These are phyloP conservation scores for Acer negundo DNA, from an alignment of 345 rosid species.

Conservation along the genomic window DNA sequence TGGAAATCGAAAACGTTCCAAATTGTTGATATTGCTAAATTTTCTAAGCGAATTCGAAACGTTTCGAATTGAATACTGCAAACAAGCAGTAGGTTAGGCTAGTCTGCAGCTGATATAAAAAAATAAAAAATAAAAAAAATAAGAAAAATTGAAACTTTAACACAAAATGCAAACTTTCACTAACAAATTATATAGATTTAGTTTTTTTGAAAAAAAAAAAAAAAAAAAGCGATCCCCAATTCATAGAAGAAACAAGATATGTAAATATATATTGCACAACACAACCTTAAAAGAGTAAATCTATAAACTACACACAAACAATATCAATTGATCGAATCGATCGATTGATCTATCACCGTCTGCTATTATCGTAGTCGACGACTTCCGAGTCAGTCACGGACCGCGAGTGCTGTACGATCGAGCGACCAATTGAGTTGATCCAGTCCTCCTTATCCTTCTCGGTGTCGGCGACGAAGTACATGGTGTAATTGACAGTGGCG, in stretches of 20 bases:
- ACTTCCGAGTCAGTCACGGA: constrained; percentile 84
- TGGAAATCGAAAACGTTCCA: too few relatives aligned
- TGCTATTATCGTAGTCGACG: constrained; percentile 55
- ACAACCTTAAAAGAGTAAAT: not conserved
- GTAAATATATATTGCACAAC: not conserved
- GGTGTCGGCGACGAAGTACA: constrained; percentile 78
- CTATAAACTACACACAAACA: constrained; percentile 7
- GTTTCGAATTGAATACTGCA: not conserved
- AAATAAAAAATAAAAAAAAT: too few relatives aligned
- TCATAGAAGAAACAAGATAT: not conserved
- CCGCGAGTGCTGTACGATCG: constrained; percentile 79
- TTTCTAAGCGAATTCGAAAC: too few relatives aligned
- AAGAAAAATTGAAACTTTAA: not conserved
- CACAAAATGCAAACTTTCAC: not conserved
- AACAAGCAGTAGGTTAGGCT: not conserved
- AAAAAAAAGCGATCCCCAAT: not conserved
- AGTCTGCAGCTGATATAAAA: too few relatives aligned
- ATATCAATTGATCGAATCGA: constrained; percentile 27
- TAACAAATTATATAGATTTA: not conserved
- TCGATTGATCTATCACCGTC: constrained; percentile 17
- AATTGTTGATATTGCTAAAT: too few relatives aligned
- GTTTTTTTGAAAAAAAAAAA: not conserved
- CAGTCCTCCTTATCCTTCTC: constrained; percentile 89
- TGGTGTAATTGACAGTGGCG: constrained; percentile 54
- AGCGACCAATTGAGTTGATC: constrained; percentile 87